Conservation (phyloP, 768 basidiomycete genomes). For the Strobilomyces dryophilus region DNA sequence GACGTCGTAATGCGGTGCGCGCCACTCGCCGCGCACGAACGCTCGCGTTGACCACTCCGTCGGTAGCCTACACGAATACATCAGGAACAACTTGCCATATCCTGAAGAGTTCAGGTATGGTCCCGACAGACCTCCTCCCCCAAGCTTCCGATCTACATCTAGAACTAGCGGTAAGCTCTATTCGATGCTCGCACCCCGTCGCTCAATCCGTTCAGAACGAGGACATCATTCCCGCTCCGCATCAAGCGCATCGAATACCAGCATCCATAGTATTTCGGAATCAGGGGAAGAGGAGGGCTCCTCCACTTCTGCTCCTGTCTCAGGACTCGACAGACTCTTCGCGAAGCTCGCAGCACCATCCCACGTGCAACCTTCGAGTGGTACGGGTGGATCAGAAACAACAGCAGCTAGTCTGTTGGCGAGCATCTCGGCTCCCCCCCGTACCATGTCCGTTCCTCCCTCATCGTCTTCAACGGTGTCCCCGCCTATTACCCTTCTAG, state of each 20-base stretch:
- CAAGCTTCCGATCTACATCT: slow-evolving; percentile 38
- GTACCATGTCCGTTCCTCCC: slow-evolving; percentile 28
- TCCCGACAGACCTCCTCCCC: slow-evolving; percentile 61
- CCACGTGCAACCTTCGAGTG: slow-evolving; percentile 18
- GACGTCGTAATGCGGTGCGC: slow-evolving; percentile 66
- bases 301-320: slow-evolving; percentile 15
- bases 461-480: slow-evolving; percentile 24
- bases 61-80: slow-evolving; percentile 57
- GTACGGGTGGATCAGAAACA: slow-evolving; percentile 24
- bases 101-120: slow-evolving; percentile 71
- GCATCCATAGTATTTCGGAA: slow-evolving; percentile 34
- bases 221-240: slow-evolving; percentile 26
- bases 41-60: not conserved
- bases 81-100: slow-evolving; percentile 63
- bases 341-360: slow-evolving; percentile 34
- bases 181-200: not conserved
- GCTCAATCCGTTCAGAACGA: slow-evolving; percentile 20
- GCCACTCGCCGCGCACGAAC: not conserved
- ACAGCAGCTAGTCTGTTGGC: slow-evolving; percentile 44
- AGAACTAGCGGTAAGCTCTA: slow-evolving; percentile 25
- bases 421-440: slow-evolving; percentile 43
- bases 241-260: slow-evolving; percentile 32
- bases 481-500: slow-evolving; percentile 45
- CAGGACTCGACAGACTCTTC: slow-evolving; percentile 43
- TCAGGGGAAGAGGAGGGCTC: slow-evolving; percentile 26